phyloP scores from a whole-genome alignment of 495 filamentous ascomycete genomes.

The Hyaloscypha hepaticicola region DNA sequence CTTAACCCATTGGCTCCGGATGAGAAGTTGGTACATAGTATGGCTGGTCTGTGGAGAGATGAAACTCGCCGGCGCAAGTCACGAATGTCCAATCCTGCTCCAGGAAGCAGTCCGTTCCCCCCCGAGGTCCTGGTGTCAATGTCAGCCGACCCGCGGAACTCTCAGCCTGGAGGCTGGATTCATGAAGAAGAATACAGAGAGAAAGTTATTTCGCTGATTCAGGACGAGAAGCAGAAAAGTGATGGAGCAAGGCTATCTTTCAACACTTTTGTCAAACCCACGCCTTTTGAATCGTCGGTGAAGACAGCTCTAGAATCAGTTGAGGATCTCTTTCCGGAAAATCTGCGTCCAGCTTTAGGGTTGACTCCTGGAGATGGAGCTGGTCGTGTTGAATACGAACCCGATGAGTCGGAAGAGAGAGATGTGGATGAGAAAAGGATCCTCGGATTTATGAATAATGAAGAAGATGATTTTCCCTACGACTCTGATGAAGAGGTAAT shows the following conservation, averaged over 20 bases:
- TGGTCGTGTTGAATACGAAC: constrained; percentile 34
- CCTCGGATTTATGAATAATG: constrained; percentile 36
- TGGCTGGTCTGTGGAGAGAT: constrained; percentile 92
- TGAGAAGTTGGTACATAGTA: constrained; percentile 84
- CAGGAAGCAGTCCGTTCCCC: constrained; percentile 71
- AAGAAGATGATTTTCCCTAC: constrained; percentile 46
- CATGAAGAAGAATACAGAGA: constrained; percentile 82
- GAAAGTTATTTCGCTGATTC: constrained; percentile 57
- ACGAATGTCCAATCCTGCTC: constrained; percentile 58
- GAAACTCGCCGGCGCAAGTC: constrained; percentile 78
- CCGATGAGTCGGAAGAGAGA: constrained; percentile 43
- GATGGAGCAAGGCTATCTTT: constrained; percentile 54
- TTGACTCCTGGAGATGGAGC: constrained; percentile 4
- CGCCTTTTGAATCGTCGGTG: constrained; percentile 55
- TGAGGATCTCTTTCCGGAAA: constrained; percentile 78
- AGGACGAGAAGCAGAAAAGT: constrained; percentile 57
- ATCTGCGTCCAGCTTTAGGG: constrained; percentile 42
- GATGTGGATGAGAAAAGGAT: constrained; percentile 48
- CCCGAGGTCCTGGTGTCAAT: constrained; percentile 79
- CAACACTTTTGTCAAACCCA: constrained; percentile 57
- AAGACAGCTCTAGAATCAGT: constrained; percentile 79
- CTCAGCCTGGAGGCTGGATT: constrained; percentile 73
- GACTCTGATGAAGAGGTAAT: constrained; percentile 55
- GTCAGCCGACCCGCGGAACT: constrained; percentile 75
- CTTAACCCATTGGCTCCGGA: constrained; percentile 61